phyloP scores from a whole-genome alignment of 2,329 filamentous ascomycete genomes.

The Pestalotiopsis sp. region DNA sequence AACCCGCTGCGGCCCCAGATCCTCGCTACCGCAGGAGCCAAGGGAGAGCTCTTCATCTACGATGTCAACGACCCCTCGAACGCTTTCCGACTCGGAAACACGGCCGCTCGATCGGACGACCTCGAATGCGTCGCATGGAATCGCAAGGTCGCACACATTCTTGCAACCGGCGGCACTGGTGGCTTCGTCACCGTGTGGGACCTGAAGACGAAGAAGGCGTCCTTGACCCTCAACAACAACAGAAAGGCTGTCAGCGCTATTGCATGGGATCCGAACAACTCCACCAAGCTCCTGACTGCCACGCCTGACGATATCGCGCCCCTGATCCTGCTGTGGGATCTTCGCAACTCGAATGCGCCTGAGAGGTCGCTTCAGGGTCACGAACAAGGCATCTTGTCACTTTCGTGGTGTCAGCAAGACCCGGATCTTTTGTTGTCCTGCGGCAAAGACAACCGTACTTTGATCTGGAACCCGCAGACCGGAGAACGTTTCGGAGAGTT shows the following conservation, averaged over 20 bases:
- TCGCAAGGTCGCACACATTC: conserved; percentile 93
- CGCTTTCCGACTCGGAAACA: conserved; percentile 85
- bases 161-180: conserved; percentile 89
- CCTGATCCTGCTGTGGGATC: conserved; percentile 89
- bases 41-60: conserved; percentile 95
- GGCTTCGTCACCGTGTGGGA: conserved; percentile 99
- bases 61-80: conserved; percentile 88
- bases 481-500: conserved; percentile 89
- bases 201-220: conserved; percentile 96
- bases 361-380: conserved; percentile 90
- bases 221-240: conserved; percentile 91
- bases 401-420: conserved; percentile 95
- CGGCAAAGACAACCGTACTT: conserved; percentile 93
- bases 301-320: conserved; percentile 88
- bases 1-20: conserved; percentile 91
- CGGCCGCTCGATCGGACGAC: conserved; percentile 88
- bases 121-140: conserved; percentile 99
- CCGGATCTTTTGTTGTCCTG: conserved; percentile 86
- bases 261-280: conserved; percentile 94
- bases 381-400: conserved; percentile 87
- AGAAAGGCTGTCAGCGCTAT: conserved; percentile 94
- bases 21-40: conserved; percentile 87
- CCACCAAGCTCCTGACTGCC: conserved; percentile 91
- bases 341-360: conserved; percentile 93
- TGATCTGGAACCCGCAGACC: conserved; percentile 95